Evolutionary conservation across 2,329 filamentous ascomycete genomes (phyloP).

Genomic region (Neofusicoccum sp.): DNA sequence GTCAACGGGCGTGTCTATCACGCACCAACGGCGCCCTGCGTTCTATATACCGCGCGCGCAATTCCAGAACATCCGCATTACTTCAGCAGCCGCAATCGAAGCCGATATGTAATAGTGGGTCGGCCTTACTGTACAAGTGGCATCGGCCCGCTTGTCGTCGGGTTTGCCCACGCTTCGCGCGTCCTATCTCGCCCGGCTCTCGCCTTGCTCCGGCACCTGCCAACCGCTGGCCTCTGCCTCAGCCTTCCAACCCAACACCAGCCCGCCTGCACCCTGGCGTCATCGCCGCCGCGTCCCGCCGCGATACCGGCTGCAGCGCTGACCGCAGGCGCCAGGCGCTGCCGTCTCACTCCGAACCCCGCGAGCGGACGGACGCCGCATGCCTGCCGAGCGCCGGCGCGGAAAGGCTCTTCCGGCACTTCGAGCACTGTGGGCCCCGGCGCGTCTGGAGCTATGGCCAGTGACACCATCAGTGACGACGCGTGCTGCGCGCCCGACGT

Average conservation of each 20-base stretch:
- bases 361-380: neutral
- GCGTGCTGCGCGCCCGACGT: slow-evolving; percentile 3
- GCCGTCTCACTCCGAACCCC: neutral
- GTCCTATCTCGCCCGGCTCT: slow-evolving; percentile 4
- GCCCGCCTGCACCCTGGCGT: neutral
- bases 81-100: slow-evolving; percentile 21
- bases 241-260: neutral
- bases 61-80: slow-evolving; percentile 23
- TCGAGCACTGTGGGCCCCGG: slow-evolving; percentile 11
- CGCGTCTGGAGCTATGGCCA: slow-evolving; percentile 20
- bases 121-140: slow-evolving; percentile 10
- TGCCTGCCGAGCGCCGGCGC: slow-evolving; percentile 1
- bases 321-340: neutral
- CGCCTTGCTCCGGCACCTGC: slow-evolving; percentile 9
- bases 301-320: slow-evolving; percentile 11
- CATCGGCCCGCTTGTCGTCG: slow-evolving; percentile 19
- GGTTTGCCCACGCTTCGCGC: slow-evolving; percentile 17
- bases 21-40: neutral
- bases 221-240: neutral
- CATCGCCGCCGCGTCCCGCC: neutral
- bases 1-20: neutral
- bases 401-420: slow-evolving; percentile 18
- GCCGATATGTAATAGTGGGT: slow-evolving; percentile 20
- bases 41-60: slow-evolving; percentile 7
- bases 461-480: slow-evolving; percentile 8